Conservation (phyloP, 768 basidiomycete species). For the Sarcomyxa edulis region DNA sequence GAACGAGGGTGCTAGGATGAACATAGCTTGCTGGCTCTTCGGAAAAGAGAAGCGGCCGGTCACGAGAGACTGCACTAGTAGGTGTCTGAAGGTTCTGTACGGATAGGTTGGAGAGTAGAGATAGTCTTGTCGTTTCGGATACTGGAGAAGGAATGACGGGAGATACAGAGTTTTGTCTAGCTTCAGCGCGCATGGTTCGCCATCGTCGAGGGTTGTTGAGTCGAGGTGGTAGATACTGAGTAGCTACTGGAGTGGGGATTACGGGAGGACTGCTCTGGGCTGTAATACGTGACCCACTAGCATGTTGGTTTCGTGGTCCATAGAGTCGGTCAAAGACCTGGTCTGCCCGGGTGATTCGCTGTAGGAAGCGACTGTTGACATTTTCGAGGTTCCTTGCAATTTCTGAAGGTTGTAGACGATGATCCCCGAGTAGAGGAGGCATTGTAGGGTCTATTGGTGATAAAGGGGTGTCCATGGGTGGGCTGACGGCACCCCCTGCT, state of each 20-base stretch:
- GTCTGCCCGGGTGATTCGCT: conserved; percentile 9
- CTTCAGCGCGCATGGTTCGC: conserved; percentile 10
- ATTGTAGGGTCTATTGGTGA: conserved; percentile 8
- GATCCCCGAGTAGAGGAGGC: conserved; percentile 12
- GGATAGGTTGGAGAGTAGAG: conserved; percentile 35
- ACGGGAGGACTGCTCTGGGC: too few species aligned
- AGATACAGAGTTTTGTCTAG: conserved; percentile 16
- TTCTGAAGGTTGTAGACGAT: conserved; percentile 1
- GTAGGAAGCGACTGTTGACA: conserved; percentile 3
- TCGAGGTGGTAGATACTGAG: background rate
- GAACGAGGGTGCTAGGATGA: conserved; percentile 6
- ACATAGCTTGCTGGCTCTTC: conserved; percentile 34
- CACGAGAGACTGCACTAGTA: conserved; percentile 20
- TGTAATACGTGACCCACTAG: too few species aligned
- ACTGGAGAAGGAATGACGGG: conserved; percentile 19
- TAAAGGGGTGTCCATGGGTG: conserved; percentile 2
- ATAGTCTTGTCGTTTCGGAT: conserved; percentile 19
- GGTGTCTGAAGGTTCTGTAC: conserved; percentile 34
- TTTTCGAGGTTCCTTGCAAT: conserved; percentile 6
- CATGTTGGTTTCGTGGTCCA: too few species aligned
- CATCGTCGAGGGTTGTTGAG: conserved; percentile 3
- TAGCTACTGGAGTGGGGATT: conserved; percentile 3
- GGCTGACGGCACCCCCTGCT: conserved; percentile 9
- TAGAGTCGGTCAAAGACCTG: too few species aligned
- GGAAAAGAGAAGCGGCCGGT: conserved; percentile 31